Evolutionary conservation across 2,329 filamentous ascomycete species (phyloP).

Genomic region (Pseudogymnoascus sp.): DNA sequence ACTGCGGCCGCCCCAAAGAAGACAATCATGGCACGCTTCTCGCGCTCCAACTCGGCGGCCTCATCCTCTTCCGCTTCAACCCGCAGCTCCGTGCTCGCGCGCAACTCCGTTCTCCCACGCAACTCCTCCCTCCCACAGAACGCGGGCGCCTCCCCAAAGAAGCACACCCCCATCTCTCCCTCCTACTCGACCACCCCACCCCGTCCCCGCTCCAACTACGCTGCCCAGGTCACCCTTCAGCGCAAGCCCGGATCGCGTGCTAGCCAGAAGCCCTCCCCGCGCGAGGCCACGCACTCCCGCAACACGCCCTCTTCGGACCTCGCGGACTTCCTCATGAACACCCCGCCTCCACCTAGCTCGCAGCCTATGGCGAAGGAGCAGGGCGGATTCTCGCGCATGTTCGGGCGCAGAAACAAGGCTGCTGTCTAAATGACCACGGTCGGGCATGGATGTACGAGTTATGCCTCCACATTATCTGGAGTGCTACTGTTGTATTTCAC

Average conservation of each 20-base stretch:
- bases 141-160: slow-evolving; percentile 32
- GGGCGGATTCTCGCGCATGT: slow-evolving; percentile 14
- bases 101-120: slow-evolving; percentile 25
- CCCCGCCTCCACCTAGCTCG: slow-evolving; percentile 46
- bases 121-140: slow-evolving; percentile 22
- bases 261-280: slow-evolving; percentile 48
- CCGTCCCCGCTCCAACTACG: slow-evolving; percentile 17
- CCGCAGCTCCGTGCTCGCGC: slow-evolving; percentile 29
- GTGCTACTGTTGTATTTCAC: neutral
- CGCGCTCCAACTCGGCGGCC: slow-evolving; percentile 24
- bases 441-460: neutral
- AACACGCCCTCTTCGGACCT: slow-evolving; percentile 40
- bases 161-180: slow-evolving; percentile 21
- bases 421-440: neutral
- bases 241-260: slow-evolving; percentile 25
- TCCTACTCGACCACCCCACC: slow-evolving; percentile 47
- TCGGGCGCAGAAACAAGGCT: slow-evolving; percentile 13
- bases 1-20: slow-evolving; percentile 20
- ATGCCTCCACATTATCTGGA: neutral
- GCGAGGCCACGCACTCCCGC: slow-evolving; percentile 36
- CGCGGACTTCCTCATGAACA: slow-evolving; percentile 64
- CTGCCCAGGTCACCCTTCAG: slow-evolving; percentile 19
- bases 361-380: slow-evolving; percentile 9
- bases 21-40: slow-evolving; percentile 54
- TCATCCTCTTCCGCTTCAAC: slow-evolving; percentile 25